Percentiles rank a stretch among this genome's conserved stretches.
Evolutionary conservation across 306 rosid species (phyloP).

Genomic region (Quercus rubra): DNA sequence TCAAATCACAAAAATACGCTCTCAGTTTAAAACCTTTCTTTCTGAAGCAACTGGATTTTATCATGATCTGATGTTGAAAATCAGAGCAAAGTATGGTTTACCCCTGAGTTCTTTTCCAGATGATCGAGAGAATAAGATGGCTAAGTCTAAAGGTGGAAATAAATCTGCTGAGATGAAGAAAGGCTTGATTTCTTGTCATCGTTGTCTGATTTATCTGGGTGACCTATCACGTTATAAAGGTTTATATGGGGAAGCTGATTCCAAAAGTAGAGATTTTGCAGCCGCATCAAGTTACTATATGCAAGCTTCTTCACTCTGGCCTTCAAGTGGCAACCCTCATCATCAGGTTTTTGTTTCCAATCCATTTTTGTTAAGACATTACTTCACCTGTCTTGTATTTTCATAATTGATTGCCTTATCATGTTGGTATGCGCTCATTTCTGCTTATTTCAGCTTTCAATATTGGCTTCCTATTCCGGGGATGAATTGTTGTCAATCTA

Average conservation of each 20-base stretch:
- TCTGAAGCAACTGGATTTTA: slow-evolving; percentile 97
- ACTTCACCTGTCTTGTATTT: neutral
- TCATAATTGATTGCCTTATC: neutral
- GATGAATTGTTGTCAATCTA: slow-evolving; percentile 73
- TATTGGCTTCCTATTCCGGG: slow-evolving; percentile 85
- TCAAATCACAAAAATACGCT: slow-evolving; percentile 62
- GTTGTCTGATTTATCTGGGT: slow-evolving; percentile 93
- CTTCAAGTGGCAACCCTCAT: slow-evolving; percentile 92
- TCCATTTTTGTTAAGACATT: neutral
- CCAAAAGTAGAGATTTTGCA: slow-evolving; percentile 67
- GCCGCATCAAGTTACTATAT: slow-evolving; percentile 96
- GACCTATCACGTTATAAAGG: slow-evolving; percentile 99
- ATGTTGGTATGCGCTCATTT: neutral
- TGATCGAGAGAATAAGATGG: slow-evolving; percentile 57
- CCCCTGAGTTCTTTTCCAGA: slow-evolving; percentile 72
- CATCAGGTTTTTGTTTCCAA: slow-evolving; percentile 66
- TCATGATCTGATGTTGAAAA: slow-evolving; percentile 86
- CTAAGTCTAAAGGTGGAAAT: slow-evolving; percentile 77
- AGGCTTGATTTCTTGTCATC: slow-evolving; percentile 86
- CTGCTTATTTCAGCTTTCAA: slow-evolving; percentile 60
- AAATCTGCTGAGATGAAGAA: slow-evolving; percentile 79
- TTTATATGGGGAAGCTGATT: slow-evolving; percentile 81
- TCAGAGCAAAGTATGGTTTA: slow-evolving; percentile 86
- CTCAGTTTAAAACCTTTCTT: slow-evolving; percentile 91
- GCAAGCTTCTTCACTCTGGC: slow-evolving; percentile 91